A percentile compares a stretch with the other conserved stretches of the same genome.
phyloP scores from a whole-genome alignment of 2,329 filamentous ascomycete genomes.

The Graphilbum fragrans region DNA sequence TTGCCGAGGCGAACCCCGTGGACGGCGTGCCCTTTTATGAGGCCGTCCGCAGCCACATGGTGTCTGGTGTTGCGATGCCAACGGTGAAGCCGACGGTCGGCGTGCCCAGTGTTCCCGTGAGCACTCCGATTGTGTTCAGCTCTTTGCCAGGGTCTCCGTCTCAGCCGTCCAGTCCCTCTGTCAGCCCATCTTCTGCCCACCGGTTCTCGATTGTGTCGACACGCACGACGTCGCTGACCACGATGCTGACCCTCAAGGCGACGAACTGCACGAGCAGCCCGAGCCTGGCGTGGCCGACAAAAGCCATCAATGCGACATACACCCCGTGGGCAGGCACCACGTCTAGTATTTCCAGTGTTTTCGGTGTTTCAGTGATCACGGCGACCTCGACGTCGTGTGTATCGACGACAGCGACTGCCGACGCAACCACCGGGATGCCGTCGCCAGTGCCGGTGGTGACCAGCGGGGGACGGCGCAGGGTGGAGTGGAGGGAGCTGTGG shows the following conservation, averaged over 20 bases:
- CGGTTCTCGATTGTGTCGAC: too few species aligned
- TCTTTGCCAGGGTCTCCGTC: not conserved
- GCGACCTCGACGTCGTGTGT: constrained; percentile 12
- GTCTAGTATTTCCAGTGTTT: too few species aligned
- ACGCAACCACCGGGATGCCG: not conserved
- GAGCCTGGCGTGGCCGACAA: constrained; percentile 11
- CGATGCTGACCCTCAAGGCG: constrained; percentile 26
- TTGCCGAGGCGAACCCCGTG: constrained; percentile 8
- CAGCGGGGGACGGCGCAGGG: too few species aligned
- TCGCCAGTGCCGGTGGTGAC: not conserved
- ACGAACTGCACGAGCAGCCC: constrained; percentile 15
- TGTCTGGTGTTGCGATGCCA: constrained; percentile 1
- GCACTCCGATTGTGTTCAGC: constrained; percentile 1
- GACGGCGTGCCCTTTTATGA: constrained; percentile 7
- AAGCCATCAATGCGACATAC: constrained; percentile 19
- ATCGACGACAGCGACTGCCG: constrained; percentile 12
- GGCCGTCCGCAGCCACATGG: constrained; percentile 10
- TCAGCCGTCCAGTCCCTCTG: not conserved
- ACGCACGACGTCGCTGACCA: constrained; percentile 7
- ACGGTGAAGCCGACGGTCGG: too few species aligned
- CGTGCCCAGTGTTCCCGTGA: constrained; percentile 4
- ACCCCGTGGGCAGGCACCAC: constrained; percentile 26
- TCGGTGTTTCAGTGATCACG: too few species aligned
- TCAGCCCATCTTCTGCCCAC: too few species aligned
- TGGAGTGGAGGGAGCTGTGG: constrained; percentile 2